Conservation (phyloP, 2,329 filamentous ascomycete genomes). For the Biscogniauxia marginata region DNA sequence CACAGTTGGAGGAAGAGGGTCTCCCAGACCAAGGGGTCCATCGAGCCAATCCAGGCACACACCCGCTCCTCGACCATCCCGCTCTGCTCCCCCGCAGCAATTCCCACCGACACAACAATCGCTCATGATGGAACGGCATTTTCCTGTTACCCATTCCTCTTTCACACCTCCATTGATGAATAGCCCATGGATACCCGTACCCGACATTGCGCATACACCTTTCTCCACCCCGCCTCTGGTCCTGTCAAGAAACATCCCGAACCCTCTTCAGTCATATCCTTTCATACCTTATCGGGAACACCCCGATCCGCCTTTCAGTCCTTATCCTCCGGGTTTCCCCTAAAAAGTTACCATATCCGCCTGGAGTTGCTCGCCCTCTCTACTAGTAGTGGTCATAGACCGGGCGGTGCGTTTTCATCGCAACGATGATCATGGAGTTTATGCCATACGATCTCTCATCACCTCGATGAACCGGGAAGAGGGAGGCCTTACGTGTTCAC, state of each 20-base stretch:
- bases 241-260: slow-evolving; percentile 10
- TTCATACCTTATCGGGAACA: slow-evolving; percentile 6
- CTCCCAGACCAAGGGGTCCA: background rate
- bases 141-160: background rate
- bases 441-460: background rate
- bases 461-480: background rate
- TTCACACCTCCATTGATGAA: background rate
- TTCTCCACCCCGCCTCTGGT: background rate
- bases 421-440: background rate
- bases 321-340: background rate
- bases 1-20: slow-evolving; percentile 13
- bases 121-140: background rate
- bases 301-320: background rate
- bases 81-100: background rate
- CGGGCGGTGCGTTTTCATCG: no score
- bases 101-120: background rate
- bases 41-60: background rate
- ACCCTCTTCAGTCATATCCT: slow-evolving; percentile 14
- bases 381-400: background rate
- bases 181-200: background rate
- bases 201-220: slow-evolving; percentile 3
- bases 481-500: background rate
- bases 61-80: background rate
- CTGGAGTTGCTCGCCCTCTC: background rate
- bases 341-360: background rate